A percentile compares a stretch with the other conserved stretches of the same genome.
Conservation (phyloP, 78 protist species). For the Isochrysis galbana region DNA sequence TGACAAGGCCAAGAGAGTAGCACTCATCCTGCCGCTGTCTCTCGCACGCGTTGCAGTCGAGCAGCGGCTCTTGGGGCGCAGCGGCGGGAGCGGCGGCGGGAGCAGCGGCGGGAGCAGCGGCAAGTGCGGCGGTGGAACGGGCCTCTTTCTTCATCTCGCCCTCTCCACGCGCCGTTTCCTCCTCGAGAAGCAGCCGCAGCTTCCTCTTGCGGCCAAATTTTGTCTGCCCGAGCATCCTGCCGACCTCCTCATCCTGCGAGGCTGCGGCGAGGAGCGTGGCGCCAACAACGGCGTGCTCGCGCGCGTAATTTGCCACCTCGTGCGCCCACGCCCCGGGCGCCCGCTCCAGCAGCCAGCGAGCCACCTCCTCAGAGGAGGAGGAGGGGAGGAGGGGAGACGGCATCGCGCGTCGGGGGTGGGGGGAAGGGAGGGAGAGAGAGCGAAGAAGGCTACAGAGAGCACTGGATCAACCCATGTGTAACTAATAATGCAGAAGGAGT, state of each 20-base stretch:
- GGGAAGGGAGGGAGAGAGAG: too few species aligned
- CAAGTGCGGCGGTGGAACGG: neutral
- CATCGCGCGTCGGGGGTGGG: too few species aligned
- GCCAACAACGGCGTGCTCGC: neutral
- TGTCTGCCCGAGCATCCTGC: neutral
- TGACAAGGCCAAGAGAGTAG: neutral
- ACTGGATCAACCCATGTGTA: too few species aligned
- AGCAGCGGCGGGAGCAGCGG: neutral
- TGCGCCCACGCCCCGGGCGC: neutral
- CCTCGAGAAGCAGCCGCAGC: neutral
- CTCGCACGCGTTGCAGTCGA: neutral
- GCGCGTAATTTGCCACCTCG: neutral
- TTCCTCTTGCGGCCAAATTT: neutral
- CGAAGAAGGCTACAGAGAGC: too few species aligned
- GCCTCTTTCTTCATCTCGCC: neutral
- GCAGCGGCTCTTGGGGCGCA: neutral
- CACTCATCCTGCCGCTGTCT: neutral
- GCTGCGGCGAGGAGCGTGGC: neutral
- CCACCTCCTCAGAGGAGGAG: neutral
- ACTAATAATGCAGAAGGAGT: too few species aligned
- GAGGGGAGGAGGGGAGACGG: too few species aligned
- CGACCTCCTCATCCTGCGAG: neutral
- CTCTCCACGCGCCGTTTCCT: neutral
- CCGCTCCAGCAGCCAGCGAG: neutral
- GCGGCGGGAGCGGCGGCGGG: neutral